These are phyloP conservation scores for Aspergillus bertholletiae DNA, from an alignment of 495 filamentous ascomycete genomes.

Conservation along the genomic window DNA sequence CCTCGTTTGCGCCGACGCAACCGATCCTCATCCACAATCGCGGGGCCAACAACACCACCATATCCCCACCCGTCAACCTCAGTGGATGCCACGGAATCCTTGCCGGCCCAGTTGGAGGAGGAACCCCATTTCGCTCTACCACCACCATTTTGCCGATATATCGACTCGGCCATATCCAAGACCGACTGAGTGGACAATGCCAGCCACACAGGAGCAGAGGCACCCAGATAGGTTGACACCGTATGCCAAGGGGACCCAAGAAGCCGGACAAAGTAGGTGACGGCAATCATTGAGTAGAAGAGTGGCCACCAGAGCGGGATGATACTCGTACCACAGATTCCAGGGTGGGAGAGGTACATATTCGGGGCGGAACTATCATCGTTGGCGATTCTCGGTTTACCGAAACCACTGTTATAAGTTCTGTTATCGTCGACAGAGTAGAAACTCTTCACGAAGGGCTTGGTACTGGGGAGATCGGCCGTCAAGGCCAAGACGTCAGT, in stretches of 20 bases:
- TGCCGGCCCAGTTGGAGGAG: constrained; percentile 54
- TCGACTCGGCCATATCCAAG: constrained; percentile 58
- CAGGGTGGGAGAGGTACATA: constrained; percentile 80
- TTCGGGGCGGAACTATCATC: constrained; percentile 39
- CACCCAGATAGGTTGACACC: constrained; percentile 70
- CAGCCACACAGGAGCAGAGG: constrained; percentile 72
- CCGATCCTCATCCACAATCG: constrained; percentile 43
- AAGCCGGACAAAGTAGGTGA: constrained; percentile 71
- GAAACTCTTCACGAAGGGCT: constrained; percentile 52
- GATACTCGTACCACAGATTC: constrained; percentile 78
- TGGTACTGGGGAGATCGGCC: constrained; percentile 59
- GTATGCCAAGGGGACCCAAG: constrained; percentile 87
- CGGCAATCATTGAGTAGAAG: constrained; percentile 56
- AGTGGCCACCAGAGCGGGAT: constrained; percentile 66
- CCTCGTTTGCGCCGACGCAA: constrained; percentile 52
- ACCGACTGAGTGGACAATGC: constrained; percentile 63
- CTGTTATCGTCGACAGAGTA: constrained; percentile 31
- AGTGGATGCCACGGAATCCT: constrained; percentile 59
- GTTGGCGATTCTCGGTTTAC: background rate
- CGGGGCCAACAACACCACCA: constrained; percentile 60
- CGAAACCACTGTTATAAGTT: background rate
- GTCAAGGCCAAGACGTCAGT: constrained; percentile 82
- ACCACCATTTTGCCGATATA: constrained; percentile 37
- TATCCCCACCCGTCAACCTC: constrained; percentile 85
- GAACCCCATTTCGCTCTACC: constrained; percentile 84